Evolutionary conservation across 352 stramenopile species (phyloP), one percentile per base, ranked within the genome.

Genomic region (Phytophthora tentaculata): DNA sequence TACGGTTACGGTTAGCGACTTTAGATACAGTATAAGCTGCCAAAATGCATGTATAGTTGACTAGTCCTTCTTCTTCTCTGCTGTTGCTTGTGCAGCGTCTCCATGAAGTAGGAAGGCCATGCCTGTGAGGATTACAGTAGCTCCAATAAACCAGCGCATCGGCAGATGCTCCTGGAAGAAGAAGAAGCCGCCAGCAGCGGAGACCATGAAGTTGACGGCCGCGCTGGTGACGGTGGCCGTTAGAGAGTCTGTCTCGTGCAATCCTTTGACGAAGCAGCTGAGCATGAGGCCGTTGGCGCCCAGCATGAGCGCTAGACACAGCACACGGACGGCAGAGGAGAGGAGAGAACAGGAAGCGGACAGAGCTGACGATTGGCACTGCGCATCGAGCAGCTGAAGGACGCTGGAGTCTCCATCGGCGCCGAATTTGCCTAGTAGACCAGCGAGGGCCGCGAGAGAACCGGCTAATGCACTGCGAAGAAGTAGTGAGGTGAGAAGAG

Each of bases 161-260:
- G 85, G 79, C 2, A 96, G 69, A 29, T 81, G 74, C 55, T 96
- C 88, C 28, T 84, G 67, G 64, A 96, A 96, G 22, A 92, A 71
- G 39, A 91, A 55, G 10, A 64, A 63, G 1, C 88, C 88, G 8
- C 76, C 71, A 17, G 77, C 73, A 16, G 86, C 88, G 20, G 88
- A 92, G 29, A 94, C 62, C 71, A 94, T 84, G 52, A 96, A 96
- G 74, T 96, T 96, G 43, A 87, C 76, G 2, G 86, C 77, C 5
- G 86, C 80, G 51, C 86, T 94, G 5, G 88, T 94, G 71, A 96
- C 84, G 1, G 88, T 96, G 9, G 88, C 86, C 1, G 88, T 96
- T 20, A 96, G 80, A 19, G 88, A 96, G 72, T 96, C 88, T 14
- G 88, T 94, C 70, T 94, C 86, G 41, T 96, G 88, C 1, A 96